These are phyloP conservation scores for Spirogloea muscicola DNA, from an alignment of 139 green algal species.

Conservation along the genomic window DNA sequence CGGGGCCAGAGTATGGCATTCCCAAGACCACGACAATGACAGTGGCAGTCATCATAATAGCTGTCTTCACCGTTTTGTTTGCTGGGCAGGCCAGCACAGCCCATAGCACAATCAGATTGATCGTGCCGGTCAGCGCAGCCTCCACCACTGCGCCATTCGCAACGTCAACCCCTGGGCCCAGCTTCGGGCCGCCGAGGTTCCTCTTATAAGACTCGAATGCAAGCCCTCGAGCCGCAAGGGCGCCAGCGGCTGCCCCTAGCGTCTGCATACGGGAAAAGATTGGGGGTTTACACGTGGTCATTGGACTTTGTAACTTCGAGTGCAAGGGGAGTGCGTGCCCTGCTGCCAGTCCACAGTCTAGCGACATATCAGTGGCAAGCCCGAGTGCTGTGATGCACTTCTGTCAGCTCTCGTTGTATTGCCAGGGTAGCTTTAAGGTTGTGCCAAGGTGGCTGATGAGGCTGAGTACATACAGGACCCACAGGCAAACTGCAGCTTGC, in stretches of 20 bases:
- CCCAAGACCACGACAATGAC: not conserved
- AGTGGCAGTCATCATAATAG: not conserved
- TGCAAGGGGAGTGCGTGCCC: not conserved
- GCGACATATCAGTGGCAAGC: not conserved
- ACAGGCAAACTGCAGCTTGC: not conserved
- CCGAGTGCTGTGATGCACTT: not conserved
- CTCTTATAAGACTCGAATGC: not conserved
- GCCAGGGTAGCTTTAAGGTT: not conserved
- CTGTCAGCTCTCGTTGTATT: not conserved
- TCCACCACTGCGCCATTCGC: not conserved
- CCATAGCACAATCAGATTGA: constrained; percentile 7
- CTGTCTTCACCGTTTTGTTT: not conserved
- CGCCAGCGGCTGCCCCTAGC: not conserved
- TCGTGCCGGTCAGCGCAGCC: not conserved
- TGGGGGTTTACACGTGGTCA: not conserved
- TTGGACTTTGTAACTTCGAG: not conserved
- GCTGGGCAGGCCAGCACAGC: not conserved
- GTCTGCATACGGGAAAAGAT: not conserved
- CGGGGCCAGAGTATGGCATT: not conserved
- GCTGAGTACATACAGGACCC: not conserved
- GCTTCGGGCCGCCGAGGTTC: not conserved
- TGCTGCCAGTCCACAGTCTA: not conserved
- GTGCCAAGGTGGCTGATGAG: not conserved
- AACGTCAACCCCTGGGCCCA: not conserved
- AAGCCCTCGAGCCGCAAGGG: not conserved